Base-by-base conservation (phyloP, 2,329 filamentous ascomycete genomes). In the Chaetomium sp. region DNA sequence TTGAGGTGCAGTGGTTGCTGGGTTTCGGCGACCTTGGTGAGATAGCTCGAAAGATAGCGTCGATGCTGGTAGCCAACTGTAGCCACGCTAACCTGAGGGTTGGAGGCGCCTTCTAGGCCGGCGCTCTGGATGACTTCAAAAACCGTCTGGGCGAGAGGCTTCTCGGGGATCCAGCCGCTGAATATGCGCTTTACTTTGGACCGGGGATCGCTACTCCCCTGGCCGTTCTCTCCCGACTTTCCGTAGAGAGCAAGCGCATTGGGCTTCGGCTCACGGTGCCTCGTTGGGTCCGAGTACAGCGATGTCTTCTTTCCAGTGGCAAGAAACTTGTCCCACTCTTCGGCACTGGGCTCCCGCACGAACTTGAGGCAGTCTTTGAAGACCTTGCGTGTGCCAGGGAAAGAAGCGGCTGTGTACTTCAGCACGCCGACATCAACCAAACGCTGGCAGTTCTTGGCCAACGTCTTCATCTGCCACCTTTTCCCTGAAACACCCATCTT, bases 321-420 rank as follows among this genome's bases (percentile, higher is more conserved):
- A 25, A 85, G 76, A 64, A 84, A 86, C 21, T 80, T 75, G 7
- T 79, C 77, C 85, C 85, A 87, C 68, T 88, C 85, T 25, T 83
- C 81, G 1, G 80, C 70, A 13, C 81, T 84, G 35, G 86, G 80
- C 7, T 87, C 84, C 53, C 85, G 78, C 55, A 82, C 75, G 63
- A 82, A 87, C 67, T 85, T 85, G 66, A 88, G 79, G 69, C 86
- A 88, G 69, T 88, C 85, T 68, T 86, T 87, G 76, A 84, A 87
- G 6, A 87, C 76, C 62, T 81, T 81, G 63, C 73, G 75, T 29
- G 75, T 74, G 38, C 81, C 79, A 19, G 80, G 78, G 12, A 86
- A 81, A 45, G 80, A 82, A 4, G 85, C 85, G 3, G 84, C 84
- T 3, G 86, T 83, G 67, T 85, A 87, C 55, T 82, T 81, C 23